A percentile compares a stretch with the other conserved stretches of the same genome.
phyloP scores from a whole-genome alignment of 345 rosid genomes.

The Salix dunnii region DNA sequence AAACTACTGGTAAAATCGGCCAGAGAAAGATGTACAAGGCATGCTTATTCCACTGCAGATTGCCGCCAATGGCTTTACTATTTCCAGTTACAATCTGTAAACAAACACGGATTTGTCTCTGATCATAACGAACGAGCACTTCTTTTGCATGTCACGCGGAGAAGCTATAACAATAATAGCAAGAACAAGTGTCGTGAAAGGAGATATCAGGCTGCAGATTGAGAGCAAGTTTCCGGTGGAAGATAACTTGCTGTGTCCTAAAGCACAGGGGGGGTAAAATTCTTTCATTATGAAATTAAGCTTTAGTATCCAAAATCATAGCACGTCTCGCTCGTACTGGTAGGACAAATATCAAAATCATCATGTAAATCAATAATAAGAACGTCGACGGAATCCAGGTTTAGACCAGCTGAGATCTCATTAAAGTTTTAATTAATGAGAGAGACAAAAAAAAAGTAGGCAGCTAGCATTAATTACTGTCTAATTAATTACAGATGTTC shows the following conservation, averaged over 20 bases:
- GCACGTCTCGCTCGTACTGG: not conserved
- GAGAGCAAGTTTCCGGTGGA: not conserved
- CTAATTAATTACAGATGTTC: not conserved
- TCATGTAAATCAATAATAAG: not conserved
- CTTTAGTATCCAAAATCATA: not conserved
- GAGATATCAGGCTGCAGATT: not conserved
- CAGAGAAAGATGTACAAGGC: conserved; percentile 3
- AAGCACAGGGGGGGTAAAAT: too few relatives aligned
- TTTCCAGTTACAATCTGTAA: too few relatives aligned
- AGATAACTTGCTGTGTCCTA: too few relatives aligned
- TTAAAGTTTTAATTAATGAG: not conserved
- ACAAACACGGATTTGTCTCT: too few relatives aligned
- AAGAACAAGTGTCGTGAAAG: not conserved
- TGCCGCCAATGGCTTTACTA: conserved; percentile 9
- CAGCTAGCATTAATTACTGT: not conserved
- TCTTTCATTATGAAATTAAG: not conserved
- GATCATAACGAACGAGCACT: too few relatives aligned
- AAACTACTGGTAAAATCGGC: not conserved
- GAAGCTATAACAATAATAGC: too few relatives aligned
- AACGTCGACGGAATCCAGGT: not conserved
- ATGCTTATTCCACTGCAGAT: not conserved
- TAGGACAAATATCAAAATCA: not conserved
- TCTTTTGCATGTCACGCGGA: too few relatives aligned
- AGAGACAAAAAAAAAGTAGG: not conserved
- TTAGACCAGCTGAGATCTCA: not conserved